Base-by-base conservation (phyloP, 2,329 filamentous ascomycete genomes). In the Venturia aucupariae region DNA sequence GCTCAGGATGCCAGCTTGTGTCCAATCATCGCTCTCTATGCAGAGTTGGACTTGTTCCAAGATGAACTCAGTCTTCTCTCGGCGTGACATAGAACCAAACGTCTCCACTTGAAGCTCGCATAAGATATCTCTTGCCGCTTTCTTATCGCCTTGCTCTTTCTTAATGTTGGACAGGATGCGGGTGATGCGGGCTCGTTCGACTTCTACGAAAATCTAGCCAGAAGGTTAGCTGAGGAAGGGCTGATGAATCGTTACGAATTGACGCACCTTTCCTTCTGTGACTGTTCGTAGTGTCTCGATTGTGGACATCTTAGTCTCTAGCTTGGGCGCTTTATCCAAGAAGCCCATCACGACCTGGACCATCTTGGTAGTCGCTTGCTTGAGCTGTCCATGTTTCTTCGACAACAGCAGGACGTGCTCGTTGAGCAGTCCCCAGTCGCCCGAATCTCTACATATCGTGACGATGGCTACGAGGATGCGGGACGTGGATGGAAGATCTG, bases 371-470 rank as follows among this genome's bases (percentile, higher is more conserved):
- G 92, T 94, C 73, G 94, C 94, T 79, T 97, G 94, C 79, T 99
- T 99, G 74, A 99, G 92, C 81, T 99, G 94, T 72, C 92, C 90
- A 89, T 99, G 94, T 82, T 99, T 99, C 87, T 99, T 99, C 69
- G 94, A 97, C 65, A 99, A 83, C 68, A 97, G 83, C 71, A 96
- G 83, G 68, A 96, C 90, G 80, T 99, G 94, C 79, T 99, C 94
- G 75, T 96, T 97, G 79, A 99, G 84, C 72, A 97, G 80, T 76
- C 86, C 87, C 94, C 94, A 99, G 76, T 99, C 92, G 70, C 88
- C 88, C 24, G 90, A 87, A 76, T 96, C 84, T 79, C 97, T 97
- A 81, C 91, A 93, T 81, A 97, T 86, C 74, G 90, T 96, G 75
- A 96, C 90, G 75, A 99, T 94, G 68, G 87, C 82, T 73, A 96